These are phyloP conservation scores for Tirmania nivea DNA, from an alignment of 495 filamentous ascomycete genomes.

Conservation along the genomic window DNA sequence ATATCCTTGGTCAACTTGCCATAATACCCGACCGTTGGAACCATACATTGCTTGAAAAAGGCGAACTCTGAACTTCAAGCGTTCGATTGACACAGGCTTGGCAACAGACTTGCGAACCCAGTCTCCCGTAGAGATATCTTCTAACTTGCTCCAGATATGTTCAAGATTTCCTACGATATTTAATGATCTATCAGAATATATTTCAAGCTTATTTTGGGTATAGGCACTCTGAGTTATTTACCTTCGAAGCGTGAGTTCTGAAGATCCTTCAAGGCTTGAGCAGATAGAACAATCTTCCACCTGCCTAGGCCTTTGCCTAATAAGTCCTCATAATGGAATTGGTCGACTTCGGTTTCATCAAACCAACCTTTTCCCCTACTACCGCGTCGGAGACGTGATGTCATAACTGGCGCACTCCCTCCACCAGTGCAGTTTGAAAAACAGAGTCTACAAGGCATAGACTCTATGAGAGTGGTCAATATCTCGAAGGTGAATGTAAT, in stretches of 20 bases:
- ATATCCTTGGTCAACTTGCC: not conserved
- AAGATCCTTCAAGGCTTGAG: not conserved
- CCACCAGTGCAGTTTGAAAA: no score
- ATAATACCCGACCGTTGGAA: not conserved
- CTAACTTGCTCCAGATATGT: not conserved
- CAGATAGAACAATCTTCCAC: not conserved
- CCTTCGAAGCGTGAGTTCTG: not conserved
- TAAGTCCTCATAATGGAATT: not conserved
- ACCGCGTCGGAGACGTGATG: no score
- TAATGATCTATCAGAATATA: not conserved
- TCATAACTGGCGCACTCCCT: no score
- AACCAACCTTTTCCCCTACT: no score
- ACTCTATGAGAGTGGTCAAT: no score
- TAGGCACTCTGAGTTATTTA: not conserved
- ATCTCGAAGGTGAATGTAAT: no score
- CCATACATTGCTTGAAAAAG: not conserved
- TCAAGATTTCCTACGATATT: not conserved
- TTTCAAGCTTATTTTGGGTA: not conserved
- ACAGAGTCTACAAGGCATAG: no score
- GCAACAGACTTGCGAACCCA: not conserved
- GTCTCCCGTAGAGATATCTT: not conserved
- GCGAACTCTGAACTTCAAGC: not conserved
- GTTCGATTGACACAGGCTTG: not conserved
- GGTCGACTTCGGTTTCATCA: no score
- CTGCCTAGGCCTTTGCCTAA: not conserved